These are phyloP conservation scores for Inonotus hispidus DNA, from an alignment of 1,284 basidiomycete species.

Conservation along the genomic window DNA sequence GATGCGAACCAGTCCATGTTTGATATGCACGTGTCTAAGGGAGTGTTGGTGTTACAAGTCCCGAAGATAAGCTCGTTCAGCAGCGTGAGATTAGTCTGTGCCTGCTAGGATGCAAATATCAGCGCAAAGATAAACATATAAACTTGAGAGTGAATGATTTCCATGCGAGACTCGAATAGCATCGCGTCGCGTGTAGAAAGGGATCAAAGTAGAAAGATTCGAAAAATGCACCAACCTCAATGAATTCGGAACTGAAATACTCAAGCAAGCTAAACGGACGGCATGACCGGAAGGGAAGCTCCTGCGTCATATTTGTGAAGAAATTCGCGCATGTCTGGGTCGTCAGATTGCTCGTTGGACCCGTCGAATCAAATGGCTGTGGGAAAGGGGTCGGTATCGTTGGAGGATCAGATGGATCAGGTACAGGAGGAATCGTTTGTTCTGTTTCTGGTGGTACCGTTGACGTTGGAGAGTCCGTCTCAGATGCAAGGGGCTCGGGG, in stretches of 20 bases:
- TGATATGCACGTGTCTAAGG: slow-evolving; percentile 42
- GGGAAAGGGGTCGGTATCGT: slow-evolving; percentile 67
- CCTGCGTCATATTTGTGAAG: slow-evolving; percentile 66
- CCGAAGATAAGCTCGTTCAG: slow-evolving; percentile 72
- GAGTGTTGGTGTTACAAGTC: slow-evolving; percentile 61
- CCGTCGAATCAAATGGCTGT: slow-evolving; percentile 62
- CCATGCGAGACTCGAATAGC: no score
- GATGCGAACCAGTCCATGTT: slow-evolving; percentile 61
- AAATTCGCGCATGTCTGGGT: slow-evolving; percentile 58
- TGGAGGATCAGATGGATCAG: slow-evolving; percentile 31
- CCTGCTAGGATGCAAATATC: slow-evolving; percentile 34
- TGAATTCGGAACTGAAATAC: slow-evolving; percentile 51
- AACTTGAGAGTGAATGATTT: no score
- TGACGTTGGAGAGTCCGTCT: slow-evolving; percentile 18
- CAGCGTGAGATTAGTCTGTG: slow-evolving; percentile 53
- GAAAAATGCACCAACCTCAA: slow-evolving; percentile 37
- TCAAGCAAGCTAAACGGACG: slow-evolving; percentile 71
- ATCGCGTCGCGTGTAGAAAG: no score
- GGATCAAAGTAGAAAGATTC: slow-evolving; percentile 9
- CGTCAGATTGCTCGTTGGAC: slow-evolving; percentile 56
- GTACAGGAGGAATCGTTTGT: slow-evolving; percentile 35
- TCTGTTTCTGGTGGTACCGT: slow-evolving; percentile 18
- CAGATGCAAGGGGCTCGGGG: not conserved
- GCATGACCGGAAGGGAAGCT: slow-evolving; percentile 57
- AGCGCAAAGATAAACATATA: not conserved